phyloP scores from a whole-genome alignment of 1,284 basidiomycete genomes.

The Ganoderma meredithae region DNA sequence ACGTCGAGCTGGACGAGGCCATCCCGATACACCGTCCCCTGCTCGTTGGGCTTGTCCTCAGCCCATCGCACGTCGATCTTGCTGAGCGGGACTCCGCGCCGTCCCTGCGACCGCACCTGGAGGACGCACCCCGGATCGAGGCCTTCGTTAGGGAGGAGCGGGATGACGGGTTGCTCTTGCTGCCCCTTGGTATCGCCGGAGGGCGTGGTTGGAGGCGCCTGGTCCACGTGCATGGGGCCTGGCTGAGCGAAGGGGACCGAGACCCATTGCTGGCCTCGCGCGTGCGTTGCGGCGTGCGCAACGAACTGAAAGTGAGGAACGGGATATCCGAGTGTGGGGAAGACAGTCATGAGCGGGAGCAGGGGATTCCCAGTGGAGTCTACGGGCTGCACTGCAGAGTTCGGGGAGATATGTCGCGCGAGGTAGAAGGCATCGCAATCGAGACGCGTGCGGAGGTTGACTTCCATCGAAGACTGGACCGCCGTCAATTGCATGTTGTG shows the following conservation, averaged over 20 bases:
- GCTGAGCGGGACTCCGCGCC: background rate
- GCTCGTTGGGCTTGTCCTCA: background rate
- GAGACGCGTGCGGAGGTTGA: background rate
- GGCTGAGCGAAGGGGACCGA: background rate
- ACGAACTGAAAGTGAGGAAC: background rate
- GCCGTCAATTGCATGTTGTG: background rate
- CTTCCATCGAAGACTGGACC: background rate
- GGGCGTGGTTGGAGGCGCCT: background rate
- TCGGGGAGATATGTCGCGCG: background rate
- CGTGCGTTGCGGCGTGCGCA: background rate
- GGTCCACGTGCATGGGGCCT: background rate
- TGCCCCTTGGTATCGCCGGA: background rate
- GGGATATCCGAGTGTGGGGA: background rate
- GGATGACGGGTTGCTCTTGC: background rate
- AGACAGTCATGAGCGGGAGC: background rate
- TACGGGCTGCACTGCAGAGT: background rate
- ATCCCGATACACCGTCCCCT: background rate
- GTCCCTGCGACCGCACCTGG: background rate
- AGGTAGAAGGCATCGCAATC: background rate
- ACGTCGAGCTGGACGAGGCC: background rate
- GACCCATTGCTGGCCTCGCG: background rate
- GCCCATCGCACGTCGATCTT: background rate
- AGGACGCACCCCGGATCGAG: background rate
- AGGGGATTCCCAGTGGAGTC: background rate
- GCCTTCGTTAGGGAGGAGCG: background rate